phyloP scores from a whole-genome alignment of 345 rosid species.

The Diplotaxis tenuifolia region DNA sequence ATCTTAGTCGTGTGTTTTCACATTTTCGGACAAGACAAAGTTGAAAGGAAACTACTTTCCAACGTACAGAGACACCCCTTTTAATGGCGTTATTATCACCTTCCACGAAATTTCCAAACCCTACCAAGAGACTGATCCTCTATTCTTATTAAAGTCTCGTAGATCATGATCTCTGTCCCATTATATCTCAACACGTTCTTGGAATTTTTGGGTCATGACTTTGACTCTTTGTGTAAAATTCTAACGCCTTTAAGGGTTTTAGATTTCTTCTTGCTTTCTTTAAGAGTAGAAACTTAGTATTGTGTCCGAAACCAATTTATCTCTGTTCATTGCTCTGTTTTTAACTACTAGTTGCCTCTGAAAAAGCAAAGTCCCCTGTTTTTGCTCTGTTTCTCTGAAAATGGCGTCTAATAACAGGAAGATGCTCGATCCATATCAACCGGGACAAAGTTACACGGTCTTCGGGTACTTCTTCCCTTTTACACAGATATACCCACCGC shows the following conservation, averaged over 20 bases:
- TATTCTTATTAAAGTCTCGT: not conserved
- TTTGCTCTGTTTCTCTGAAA: constrained; percentile 4
- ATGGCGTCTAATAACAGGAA: constrained; percentile 27
- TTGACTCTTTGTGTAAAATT: not conserved
- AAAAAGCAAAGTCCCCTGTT: constrained; percentile 3
- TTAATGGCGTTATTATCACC: constrained; percentile 15
- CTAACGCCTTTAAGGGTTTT: constrained; percentile 18
- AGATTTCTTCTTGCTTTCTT: not conserved
- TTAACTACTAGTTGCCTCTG: not conserved
- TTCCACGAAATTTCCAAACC: constrained; percentile 26
- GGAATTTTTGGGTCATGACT: constrained; percentile 15
- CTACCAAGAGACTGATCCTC: not conserved
- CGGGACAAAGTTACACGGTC: not conserved
- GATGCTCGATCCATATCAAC: not conserved
- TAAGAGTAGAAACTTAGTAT: not conserved
- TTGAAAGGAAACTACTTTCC: constrained; percentile 19
- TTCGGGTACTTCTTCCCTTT: not conserved
- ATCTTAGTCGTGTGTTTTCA: not conserved
- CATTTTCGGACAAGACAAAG: not conserved
- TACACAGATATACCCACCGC: not conserved
- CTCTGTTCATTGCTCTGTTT: constrained; percentile 20
- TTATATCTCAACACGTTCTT: not conserved
- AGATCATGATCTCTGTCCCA: constrained; percentile 11
- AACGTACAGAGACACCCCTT: not conserved
- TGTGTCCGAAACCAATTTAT: not conserved